Evolutionary conservation across 2,329 filamentous ascomycete genomes (phyloP), one percentile per base, ranked within the genome.

Genomic region (Arthrobotrys entomopaga): DNA sequence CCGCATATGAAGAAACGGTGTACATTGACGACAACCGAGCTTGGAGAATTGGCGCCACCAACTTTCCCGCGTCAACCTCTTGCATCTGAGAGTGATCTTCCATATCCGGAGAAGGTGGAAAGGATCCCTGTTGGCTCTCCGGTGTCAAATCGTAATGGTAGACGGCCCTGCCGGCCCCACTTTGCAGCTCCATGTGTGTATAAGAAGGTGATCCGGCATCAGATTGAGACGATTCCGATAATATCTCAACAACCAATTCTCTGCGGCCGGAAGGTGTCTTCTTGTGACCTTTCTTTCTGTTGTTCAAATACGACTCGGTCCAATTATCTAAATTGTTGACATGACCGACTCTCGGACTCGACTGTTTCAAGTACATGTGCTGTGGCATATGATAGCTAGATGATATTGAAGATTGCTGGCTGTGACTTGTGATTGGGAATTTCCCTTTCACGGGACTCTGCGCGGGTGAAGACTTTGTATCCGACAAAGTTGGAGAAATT

Each of bases 21-120:
- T 74, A 74, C 70, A 74, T 74, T 8, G 70, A 67, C 29, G 70
- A 74, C 34, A 74, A 29, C 43, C 70, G 61, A 15, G 70, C 70
- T 38, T 74, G 70, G 11, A 74, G 50, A 43, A 74, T 74, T 29
- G 70, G 70, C 7, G 63, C 70, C 19, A 74, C 58, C 24, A 49
- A 15, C 7, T 52, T 49, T 0, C 43, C 57, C 11, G 58, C 57
- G 7, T 63, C 70, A 10, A 74, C 63, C 26, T 74, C 70, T 19
- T 34, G 57, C 70, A 74, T 74, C 43, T 74, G 70, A 22, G 70
- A 74, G n/a, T 20, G 16, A 19, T 74, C 70, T 13, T 63, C 63
- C 40, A 58, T n/a, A 34, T 53, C 42, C 3, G 70, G 70, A 10
- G 70, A 74, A 34, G 58, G 64, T 1, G 70, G 70, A 29, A 74